phyloP scores from a whole-genome alignment of 768 basidiomycete genomes.

The Suillus decipiens region DNA sequence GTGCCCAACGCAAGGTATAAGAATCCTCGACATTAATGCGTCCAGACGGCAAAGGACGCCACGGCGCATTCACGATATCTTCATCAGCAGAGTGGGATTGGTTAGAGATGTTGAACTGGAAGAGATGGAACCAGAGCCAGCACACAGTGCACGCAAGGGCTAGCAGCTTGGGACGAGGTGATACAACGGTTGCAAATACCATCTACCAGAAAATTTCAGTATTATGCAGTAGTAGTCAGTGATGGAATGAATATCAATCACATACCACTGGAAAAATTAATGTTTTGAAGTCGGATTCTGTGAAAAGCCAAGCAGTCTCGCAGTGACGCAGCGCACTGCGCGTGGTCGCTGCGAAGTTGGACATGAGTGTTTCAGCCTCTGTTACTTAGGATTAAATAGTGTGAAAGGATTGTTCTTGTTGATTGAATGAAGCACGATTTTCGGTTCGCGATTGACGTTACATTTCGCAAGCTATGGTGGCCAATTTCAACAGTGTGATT shows the following conservation, averaged over 20 bases:
- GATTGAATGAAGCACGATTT: too few species aligned
- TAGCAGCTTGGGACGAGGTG: conserved; percentile 2
- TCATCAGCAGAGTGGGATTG: conserved; percentile 30
- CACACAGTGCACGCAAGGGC: conserved; percentile 9
- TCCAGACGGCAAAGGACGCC: conserved; percentile 40
- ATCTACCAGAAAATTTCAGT: conserved; percentile 12
- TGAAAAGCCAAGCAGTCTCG: conserved; percentile 36
- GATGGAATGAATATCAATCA: conserved; percentile 2
- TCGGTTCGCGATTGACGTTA: neutral
- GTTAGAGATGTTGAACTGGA: conserved; percentile 37
- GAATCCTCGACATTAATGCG: conserved; percentile 25
- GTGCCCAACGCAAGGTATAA: neutral
- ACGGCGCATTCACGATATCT: conserved; percentile 36
- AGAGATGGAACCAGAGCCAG: conserved; percentile 37
- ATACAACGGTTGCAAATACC: conserved; percentile 12
- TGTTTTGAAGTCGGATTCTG: conserved; percentile 36
- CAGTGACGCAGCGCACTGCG: conserved; percentile 12
- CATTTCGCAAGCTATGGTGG: neutral
- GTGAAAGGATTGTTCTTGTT: neutral
- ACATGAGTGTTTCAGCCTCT: neutral
- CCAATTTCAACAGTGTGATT: too few species aligned
- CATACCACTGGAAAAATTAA: conserved; percentile 37
- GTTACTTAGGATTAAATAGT: neutral
- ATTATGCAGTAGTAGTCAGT: neutral
- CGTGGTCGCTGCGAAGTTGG: neutral